Evolutionary conservation across 1,139 yeast species (phyloP).

Genomic region (Nakaseomyces kungkrabaensis): DNA sequence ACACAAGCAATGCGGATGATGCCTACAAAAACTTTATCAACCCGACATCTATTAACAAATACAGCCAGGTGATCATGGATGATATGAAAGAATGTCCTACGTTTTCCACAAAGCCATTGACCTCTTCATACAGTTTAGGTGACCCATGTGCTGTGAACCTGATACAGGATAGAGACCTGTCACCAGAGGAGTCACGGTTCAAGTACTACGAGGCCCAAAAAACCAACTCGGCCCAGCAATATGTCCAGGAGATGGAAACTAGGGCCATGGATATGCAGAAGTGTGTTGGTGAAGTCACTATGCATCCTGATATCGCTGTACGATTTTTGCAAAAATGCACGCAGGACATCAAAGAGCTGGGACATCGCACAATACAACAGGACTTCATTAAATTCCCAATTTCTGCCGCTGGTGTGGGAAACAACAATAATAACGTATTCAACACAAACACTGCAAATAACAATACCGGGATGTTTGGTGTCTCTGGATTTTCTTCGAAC

Average conservation of each 20-base stretch:
- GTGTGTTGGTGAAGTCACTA: slow-evolving; percentile 34
- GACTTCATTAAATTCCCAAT: slow-evolving; percentile 36
- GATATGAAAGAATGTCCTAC: slow-evolving; percentile 23
- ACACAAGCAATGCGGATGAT: slow-evolving; percentile 10
- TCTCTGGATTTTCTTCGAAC: slow-evolving; percentile 7
- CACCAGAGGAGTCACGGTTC: slow-evolving; percentile 47
- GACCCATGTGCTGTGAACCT: slow-evolving; percentile 35
- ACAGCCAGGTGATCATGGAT: slow-evolving; percentile 25
- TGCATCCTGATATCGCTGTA: slow-evolving; percentile 42
- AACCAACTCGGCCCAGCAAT: slow-evolving; percentile 32
- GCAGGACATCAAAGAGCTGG: slow-evolving; percentile 26
- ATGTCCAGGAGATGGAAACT: slow-evolving; percentile 34
- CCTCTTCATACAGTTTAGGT: slow-evolving; percentile 33
- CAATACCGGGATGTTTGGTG: slow-evolving; percentile 5
- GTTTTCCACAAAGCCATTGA: slow-evolving; percentile 21
- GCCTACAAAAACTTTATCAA: slow-evolving; percentile 16
- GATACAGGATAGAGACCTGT: slow-evolving; percentile 44
- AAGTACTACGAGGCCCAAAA: slow-evolving; percentile 38
- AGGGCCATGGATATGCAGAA: slow-evolving; percentile 41
- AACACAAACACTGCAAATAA: background rate
- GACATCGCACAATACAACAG: slow-evolving; percentile 25
- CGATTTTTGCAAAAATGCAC: slow-evolving; percentile 47
- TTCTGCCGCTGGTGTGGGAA: slow-evolving; percentile 19
- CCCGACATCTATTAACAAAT: slow-evolving; percentile 11
- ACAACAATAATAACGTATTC: slow-evolving; percentile 3